These are phyloP conservation scores for Candida quercuum DNA, from an alignment of 805 yeast species.

Conservation along the genomic window DNA sequence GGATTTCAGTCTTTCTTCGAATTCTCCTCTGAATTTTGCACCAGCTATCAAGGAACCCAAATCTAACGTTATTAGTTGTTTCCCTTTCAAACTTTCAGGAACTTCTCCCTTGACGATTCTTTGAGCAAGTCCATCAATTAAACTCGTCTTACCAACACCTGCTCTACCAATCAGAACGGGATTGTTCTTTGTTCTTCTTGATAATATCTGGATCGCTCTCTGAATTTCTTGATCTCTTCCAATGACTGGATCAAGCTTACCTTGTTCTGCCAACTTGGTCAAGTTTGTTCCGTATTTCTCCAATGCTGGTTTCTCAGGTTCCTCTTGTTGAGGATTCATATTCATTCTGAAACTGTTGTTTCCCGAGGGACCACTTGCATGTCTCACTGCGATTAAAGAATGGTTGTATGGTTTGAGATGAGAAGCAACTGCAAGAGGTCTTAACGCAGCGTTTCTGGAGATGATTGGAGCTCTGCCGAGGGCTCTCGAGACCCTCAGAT, in stretches of 20 bases:
- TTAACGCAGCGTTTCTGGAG: too few relatives aligned
- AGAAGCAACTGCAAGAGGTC: too few relatives aligned
- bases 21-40: conserved; percentile 94
- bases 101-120: conserved; percentile 88
- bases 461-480: not conserved
- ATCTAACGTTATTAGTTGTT: conserved; percentile 78
- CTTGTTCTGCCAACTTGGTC: conserved; percentile 81
- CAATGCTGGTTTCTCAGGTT: conserved; percentile 64
- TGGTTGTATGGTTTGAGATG: not conserved
- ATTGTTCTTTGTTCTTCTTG: conserved; percentile 90
- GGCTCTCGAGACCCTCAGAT: not conserved
- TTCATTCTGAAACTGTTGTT: conserved; percentile 24
- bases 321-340: conserved; percentile 40
- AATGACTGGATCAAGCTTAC: conserved; percentile 92
- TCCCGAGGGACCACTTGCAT: conserved; percentile 15
- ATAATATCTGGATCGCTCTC: conserved; percentile 85
- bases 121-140: conserved; percentile 95
- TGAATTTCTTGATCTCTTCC: conserved; percentile 95
- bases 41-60: conserved; percentile 89
- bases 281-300: conserved; percentile 82
- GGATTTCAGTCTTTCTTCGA: conserved; percentile 81
- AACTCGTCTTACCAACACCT: conserved; percentile 97
- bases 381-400: conserved; percentile 7
- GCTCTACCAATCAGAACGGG: conserved; percentile 95
- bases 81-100: conserved; percentile 88